Base-by-base conservation (phyloP, 768 basidiomycete species). In the Peribolospora kevripleyi region DNA sequence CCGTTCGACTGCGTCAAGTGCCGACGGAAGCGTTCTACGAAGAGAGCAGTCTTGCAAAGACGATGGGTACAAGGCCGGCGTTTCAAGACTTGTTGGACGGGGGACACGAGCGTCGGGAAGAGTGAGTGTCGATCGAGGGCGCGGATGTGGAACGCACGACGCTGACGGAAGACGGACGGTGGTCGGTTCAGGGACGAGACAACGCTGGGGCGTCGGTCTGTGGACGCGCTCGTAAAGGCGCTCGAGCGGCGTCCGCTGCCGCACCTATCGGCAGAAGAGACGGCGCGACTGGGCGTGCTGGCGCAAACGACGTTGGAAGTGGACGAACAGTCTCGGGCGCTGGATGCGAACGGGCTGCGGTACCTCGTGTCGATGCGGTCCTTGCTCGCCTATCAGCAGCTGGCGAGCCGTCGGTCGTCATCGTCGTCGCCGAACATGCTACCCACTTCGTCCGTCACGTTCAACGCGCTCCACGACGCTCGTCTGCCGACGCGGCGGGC, bases 361-460 rank as follows among this genome's bases (percentile, higher is more conserved):
- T 98, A 90, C 68, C 74, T 95, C 42, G 81, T 88, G 55, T 84
- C 86, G 10, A 81, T 97, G 77, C 77, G 86, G 6, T 83, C 84
- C 4, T 90, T 88, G 55, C 55, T 51, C 50, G 48, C 58, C 51
- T 54, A 53, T 51, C 49, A 52, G 10, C 14, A 9, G 9, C 14
- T 14, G 10, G 14, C 10, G 10, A 14, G 46, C 10, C 46, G 14
- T 46, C 46, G 14, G 9, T 46, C 14, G 10, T 9, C 9, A 46
- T 9, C 51, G n/a, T 52, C 9, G 0, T 38, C 7, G 4, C 45
- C n/a, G 11, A 49, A 0, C 51, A 56, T 7, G 7, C 51, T 38
- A 36, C 43, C 9, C 7, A 0, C 53, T 1, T 3, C 51, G 3
- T 5, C 41, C 0, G n/a, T 14, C 4, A n/a, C 40, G 7, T 25